Conservation (phyloP, 1,284 basidiomycete genomes). For the Clitocybe nebularis region DNA sequence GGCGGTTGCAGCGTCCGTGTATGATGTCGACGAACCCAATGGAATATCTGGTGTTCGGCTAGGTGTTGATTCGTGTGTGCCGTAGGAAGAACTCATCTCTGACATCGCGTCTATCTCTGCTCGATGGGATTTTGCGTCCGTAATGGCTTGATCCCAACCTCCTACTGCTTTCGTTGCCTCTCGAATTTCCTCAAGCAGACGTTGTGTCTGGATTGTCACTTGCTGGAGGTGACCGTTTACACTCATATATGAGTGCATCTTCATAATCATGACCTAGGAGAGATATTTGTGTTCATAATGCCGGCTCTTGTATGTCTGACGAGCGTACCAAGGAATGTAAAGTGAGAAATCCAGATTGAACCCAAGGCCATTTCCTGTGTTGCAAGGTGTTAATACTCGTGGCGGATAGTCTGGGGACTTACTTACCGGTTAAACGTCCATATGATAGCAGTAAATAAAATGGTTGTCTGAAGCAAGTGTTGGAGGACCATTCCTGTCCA, state of each 20-base stretch:
- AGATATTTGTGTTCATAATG: constrained; percentile 2
- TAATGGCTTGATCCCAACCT: constrained; percentile 60
- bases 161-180: constrained; percentile 47
- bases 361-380: constrained; percentile 91
- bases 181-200: constrained; percentile 42
- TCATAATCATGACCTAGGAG: constrained; percentile 86
- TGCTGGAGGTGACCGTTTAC: constrained; percentile 84
- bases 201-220: constrained; percentile 43
- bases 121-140: constrained; percentile 41
- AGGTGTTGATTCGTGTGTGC: constrained; percentile 23
- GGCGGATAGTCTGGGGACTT: not conserved
- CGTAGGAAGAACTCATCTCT: constrained; percentile 16
- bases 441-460: constrained; percentile 68
- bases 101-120: constrained; percentile 29
- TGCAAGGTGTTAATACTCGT: constrained; percentile 4
- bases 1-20: constrained; percentile 52
- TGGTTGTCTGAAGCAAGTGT: constrained; percentile 69
- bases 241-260: constrained; percentile 92
- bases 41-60: constrained; percentile 32
- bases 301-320: not conserved
- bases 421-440: constrained; percentile 80
- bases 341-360: constrained; percentile 94
- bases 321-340: constrained; percentile 74
- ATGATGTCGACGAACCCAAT: constrained; percentile 41
- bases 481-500: constrained; percentile 74